phyloP scores from a whole-genome alignment of 805 yeast genomes.

The Blastobotrys muscicola region DNA sequence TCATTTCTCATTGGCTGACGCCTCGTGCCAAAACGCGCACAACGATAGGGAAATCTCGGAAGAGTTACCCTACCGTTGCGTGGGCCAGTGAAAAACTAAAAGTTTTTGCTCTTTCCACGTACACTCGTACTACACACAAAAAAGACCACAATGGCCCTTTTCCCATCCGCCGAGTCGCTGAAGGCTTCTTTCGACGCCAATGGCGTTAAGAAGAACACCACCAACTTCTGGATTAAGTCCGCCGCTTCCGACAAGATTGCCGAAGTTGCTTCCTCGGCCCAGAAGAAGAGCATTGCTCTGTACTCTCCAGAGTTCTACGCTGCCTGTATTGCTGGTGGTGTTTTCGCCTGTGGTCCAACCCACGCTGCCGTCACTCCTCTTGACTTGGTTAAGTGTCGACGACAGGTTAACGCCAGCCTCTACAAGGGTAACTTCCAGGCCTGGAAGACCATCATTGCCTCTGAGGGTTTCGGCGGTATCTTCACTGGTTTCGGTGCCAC shows the following conservation, averaged over 20 bases:
- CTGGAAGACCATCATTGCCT: slow-evolving; percentile 62
- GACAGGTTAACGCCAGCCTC: slow-evolving; percentile 70
- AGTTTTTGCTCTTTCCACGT: slow-evolving; percentile 6
- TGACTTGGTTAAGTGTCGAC: slow-evolving; percentile 86
- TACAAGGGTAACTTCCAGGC: slow-evolving; percentile 76
- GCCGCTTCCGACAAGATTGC: slow-evolving; percentile 20
- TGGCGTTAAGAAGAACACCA: slow-evolving; percentile 19
- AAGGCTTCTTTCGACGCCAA: slow-evolving; percentile 31
- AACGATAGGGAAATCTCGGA: too few species aligned
- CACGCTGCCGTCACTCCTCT: slow-evolving; percentile 89
- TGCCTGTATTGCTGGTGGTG: slow-evolving; percentile 72
- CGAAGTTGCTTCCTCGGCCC: slow-evolving; percentile 18
- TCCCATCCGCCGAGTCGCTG: slow-evolving; percentile 30
- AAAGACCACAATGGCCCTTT: slow-evolving; percentile 25
- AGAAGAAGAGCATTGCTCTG: slow-evolving; percentile 29
- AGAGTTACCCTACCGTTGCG: too few species aligned
- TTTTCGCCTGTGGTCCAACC: slow-evolving; percentile 89
- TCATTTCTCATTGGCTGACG: not conserved
- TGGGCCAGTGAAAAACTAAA: slow-evolving; percentile 1
- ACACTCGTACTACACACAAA: slow-evolving; percentile 6
- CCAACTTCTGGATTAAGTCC: slow-evolving; percentile 28
- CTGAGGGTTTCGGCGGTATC: slow-evolving; percentile 66
- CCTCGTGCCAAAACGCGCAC: not conserved
- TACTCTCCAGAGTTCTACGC: slow-evolving; percentile 55
- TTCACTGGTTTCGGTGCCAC: slow-evolving; percentile 92